These are phyloP conservation scores for Zygnema cylindricum DNA, from an alignment of 139 green algal genomes.

Conservation along the genomic window DNA sequence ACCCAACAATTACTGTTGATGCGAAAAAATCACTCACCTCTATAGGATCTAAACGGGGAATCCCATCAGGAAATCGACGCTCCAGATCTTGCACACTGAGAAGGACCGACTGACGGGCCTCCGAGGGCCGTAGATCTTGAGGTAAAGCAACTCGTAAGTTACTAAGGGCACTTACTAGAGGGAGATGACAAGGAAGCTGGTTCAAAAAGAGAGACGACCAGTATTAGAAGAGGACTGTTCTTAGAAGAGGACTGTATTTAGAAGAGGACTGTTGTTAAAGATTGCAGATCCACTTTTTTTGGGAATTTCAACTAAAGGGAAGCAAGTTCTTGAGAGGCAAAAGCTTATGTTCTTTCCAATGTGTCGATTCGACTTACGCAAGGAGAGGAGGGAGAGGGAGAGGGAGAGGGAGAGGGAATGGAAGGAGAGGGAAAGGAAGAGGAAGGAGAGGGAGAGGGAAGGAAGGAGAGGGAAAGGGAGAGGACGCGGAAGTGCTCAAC, in stretches of 20 bases:
- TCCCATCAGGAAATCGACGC: constrained; percentile 59
- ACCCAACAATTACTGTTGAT: too few relatives aligned
- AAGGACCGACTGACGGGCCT: constrained; percentile 48
- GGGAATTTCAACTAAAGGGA: not conserved
- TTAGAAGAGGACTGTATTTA: too few relatives aligned
- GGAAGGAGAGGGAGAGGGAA: not conserved
- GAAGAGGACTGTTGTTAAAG: constrained; percentile 44
- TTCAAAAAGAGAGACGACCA: not conserved
- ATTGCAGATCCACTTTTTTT: too few relatives aligned
- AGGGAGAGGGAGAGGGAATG: not conserved
- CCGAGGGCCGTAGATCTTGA: constrained; percentile 73
- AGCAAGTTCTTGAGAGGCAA: constrained; percentile 33
- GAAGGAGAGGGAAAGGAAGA: not conserved
- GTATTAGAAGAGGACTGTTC: too few relatives aligned
- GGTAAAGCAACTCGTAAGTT: constrained; percentile 82
- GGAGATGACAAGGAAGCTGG: constrained; percentile 76
- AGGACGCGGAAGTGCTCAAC: not conserved
- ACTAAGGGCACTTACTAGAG: constrained; percentile 72
- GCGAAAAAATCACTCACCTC: too few relatives aligned
- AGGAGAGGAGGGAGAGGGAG: not conserved
- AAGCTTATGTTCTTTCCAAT: constrained; percentile 64
- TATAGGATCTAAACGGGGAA: constrained; percentile 62
- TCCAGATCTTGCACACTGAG: constrained; percentile 61
- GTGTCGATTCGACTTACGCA: too few relatives aligned
- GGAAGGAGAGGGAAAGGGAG: not conserved